Percentiles rank a stretch among this genome's conserved stretches.
Evolutionary conservation across 495 filamentous ascomycete genomes (phyloP).

Genomic region (Copromyces sp.): DNA sequence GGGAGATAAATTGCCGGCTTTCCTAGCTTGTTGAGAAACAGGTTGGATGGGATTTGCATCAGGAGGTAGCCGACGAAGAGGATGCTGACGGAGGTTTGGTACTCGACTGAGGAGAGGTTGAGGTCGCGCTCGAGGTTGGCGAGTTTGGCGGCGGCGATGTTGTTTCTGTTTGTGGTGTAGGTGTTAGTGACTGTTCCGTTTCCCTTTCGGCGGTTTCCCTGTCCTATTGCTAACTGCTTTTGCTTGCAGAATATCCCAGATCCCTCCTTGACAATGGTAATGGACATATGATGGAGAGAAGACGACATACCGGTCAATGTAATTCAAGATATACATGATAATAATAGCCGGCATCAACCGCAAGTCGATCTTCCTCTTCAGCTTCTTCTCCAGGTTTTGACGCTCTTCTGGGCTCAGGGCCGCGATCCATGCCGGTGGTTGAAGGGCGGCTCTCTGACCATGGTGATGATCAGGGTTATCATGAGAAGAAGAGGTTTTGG

Average conservation of each 20-base stretch:
- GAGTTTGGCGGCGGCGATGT: conserved; percentile 42
- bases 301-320: conserved; percentile 50
- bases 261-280: not conserved
- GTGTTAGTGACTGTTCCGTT: not conserved
- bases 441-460: conserved; percentile 1
- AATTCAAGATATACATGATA: conserved; percentile 64
- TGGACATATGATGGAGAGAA: not conserved
- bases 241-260: not conserved
- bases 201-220: not conserved
- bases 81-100: conserved; percentile 56
- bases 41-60: conserved; percentile 52
- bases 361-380: conserved; percentile 56
- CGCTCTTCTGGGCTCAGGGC: conserved; percentile 40
- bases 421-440: conserved; percentile 40
- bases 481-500: not conserved
- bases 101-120: conserved; percentile 32
- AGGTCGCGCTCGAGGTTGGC: conserved; percentile 40
- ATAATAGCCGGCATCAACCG: conserved; percentile 47
- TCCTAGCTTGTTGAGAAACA: conserved; percentile 47
- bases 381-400: conserved; percentile 31
- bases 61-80: conserved; percentile 60
- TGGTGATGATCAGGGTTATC: not conserved
- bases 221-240: not conserved
- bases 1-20: conserved; percentile 58
- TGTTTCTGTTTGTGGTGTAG: conserved; percentile 25